These are phyloP conservation scores for Candida labiduridarum DNA, from an alignment of 1,139 yeast genomes.

Conservation along the genomic window DNA sequence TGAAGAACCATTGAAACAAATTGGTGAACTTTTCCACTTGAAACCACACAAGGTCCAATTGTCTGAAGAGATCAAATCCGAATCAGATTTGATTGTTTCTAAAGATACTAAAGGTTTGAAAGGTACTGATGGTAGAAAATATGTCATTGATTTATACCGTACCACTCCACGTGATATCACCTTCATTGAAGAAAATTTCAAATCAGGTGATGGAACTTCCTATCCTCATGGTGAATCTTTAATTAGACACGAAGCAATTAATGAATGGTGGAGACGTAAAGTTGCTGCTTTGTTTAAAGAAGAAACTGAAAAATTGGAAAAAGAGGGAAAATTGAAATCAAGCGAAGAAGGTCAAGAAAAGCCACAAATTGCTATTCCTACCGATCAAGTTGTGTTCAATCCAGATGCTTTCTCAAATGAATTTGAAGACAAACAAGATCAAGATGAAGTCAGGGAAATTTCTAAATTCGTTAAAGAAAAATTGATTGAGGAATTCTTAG, in stretches of 20 bases:
- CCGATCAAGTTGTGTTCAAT: conserved; percentile 61
- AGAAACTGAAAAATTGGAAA: conserved; percentile 51
- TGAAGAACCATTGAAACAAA: conserved; percentile 53
- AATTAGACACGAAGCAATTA: conserved; percentile 85
- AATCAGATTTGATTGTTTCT: conserved; percentile 62
- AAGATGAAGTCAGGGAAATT: conserved; percentile 62
- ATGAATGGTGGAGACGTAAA: conserved; percentile 83
- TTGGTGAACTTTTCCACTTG: conserved; percentile 78
- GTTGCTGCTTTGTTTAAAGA: conserved; percentile 56
- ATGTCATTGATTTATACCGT: conserved; percentile 81
- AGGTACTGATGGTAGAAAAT: conserved; percentile 85
- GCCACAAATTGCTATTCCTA: conserved; percentile 58
- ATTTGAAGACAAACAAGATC: conserved; percentile 52
- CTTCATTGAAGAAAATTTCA: conserved; percentile 62
- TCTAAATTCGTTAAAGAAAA: conserved; percentile 62
- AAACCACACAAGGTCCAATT: conserved; percentile 62
- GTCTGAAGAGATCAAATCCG: conserved; percentile 33
- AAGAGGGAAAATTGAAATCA: conserved; percentile 38
- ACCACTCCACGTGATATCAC: conserved; percentile 82
- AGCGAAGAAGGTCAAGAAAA: conserved; percentile 39
- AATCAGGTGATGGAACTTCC: conserved; percentile 40
- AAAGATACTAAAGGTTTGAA: conserved; percentile 81
- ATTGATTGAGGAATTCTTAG: conserved; percentile 66
- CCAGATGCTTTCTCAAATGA: conserved; percentile 73
- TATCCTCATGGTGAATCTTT: conserved; percentile 85